phyloP scores from a whole-genome alignment of 2,329 filamentous ascomycete species.

The Cryphonectria japonica region DNA sequence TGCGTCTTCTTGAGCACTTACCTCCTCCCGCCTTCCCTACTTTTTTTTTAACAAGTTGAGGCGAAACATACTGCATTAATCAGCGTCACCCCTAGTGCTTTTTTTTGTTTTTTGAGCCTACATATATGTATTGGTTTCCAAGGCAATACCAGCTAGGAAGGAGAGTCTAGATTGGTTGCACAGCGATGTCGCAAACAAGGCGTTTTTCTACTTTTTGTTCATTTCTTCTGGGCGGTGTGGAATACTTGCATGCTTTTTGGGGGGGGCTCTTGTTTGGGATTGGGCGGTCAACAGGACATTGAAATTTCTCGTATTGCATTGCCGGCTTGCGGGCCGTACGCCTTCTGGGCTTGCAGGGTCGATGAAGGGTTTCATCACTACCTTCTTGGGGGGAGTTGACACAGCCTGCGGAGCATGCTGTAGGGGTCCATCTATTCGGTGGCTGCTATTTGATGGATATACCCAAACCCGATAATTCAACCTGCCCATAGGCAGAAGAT shows the following conservation, averaged over 20 bases:
- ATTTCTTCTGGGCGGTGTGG: constrained; percentile 8
- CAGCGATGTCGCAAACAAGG: constrained; percentile 27
- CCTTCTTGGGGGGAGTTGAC: constrained; percentile 9
- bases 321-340: background rate
- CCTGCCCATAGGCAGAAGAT: constrained; percentile 13
- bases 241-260: constrained; percentile 11
- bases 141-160: constrained; percentile 19
- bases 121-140: constrained; percentile 8
- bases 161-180: constrained; percentile 16
- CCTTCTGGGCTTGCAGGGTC: background rate
- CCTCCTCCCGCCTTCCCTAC: background rate
- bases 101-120: constrained; percentile 15
- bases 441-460: constrained; percentile 21
- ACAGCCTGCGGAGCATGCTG: constrained; percentile 7
- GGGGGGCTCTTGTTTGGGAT: background rate
- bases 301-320: constrained; percentile 7
- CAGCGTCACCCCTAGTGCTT: constrained; percentile 6
- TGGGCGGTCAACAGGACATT: constrained; percentile 4
- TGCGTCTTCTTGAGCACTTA: background rate
- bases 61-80: constrained; percentile 4
- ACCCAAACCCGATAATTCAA: constrained; percentile 14
- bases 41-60: background rate
- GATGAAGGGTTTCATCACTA: constrained; percentile 5
- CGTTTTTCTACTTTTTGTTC: constrained; percentile 16
- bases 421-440: constrained; percentile 1